Percentiles rank a stretch among this genome's conserved stretches.
phyloP scores from a whole-genome alignment of 495 filamentous ascomycete species.

The Penicillium daleae region DNA sequence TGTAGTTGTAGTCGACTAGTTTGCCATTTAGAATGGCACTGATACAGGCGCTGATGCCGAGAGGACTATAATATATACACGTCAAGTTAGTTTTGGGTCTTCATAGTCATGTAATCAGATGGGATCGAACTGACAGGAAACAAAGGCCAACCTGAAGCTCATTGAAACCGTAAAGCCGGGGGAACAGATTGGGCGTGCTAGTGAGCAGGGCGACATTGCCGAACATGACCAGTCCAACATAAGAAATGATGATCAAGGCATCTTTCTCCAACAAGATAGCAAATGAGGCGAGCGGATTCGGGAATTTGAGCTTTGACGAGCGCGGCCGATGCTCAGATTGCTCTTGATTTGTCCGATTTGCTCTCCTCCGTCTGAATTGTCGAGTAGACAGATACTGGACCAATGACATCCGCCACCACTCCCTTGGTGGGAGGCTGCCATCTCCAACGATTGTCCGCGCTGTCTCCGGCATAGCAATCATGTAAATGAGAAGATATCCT shows the following conservation, averaged over 20 bases:
- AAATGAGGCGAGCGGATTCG: constrained; percentile 68
- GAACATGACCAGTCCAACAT: constrained; percentile 59
- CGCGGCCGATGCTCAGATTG: constrained; percentile 1
- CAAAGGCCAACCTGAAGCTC: constrained; percentile 68
- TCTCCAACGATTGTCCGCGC: constrained; percentile 72
- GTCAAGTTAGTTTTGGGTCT: neutral
- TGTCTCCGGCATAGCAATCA: constrained; percentile 67
- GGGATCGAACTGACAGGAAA: constrained; percentile 33
- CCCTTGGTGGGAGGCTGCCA: constrained; percentile 40
- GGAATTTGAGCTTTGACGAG: constrained; percentile 56
- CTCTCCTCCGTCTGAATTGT: neutral
- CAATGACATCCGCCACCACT: constrained; percentile 5
- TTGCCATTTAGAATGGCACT: constrained; percentile 59
- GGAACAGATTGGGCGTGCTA: constrained; percentile 63
- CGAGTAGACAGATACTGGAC: neutral
- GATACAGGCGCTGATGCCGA: constrained; percentile 45
- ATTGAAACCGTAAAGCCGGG: constrained; percentile 64
- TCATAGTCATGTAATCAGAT: neutral
- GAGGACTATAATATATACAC: constrained; percentile 23
- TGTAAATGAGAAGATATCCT: constrained; percentile 42
- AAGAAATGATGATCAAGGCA: constrained; percentile 59
- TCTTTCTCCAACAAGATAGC: constrained; percentile 67
- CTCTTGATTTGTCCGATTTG: neutral
- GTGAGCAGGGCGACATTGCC: constrained; percentile 49
- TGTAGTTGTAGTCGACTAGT: constrained; percentile 60